Base-by-base conservation (phyloP, 306 rosid species). In the Amphicarpaea edgeworthii region DNA sequence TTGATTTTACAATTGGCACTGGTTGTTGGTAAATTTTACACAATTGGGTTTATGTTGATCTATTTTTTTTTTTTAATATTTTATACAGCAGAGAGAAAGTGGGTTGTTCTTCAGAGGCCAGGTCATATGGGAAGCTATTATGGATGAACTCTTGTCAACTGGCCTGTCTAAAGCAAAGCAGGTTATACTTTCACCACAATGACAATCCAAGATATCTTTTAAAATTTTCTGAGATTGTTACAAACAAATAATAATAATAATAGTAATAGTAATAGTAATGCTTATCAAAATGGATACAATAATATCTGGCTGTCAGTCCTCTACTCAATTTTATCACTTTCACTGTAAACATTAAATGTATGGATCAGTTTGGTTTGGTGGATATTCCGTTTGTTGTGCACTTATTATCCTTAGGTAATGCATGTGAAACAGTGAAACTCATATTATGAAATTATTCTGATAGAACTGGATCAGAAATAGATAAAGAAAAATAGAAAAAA, bases 31-130 rank as follows among this genome's bases (percentile, higher is more conserved):
- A 24, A 66, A 9, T 16, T 73, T 46, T 17, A 51, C 15, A 11
- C 34, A 19, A 49, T 69, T 69, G 11, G 41, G 55, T 75, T 70
- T 19, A 41, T 76, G 49, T 24, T 65, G 7, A 38, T 75, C 51
- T 68, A 8, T 12, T 75, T 60, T 8, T 17, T 75, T 75, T 61
- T 12, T 14, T 75, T n/a, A 8, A 66, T 45, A 66, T 57, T 74
- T 38, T 69, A 38, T 77, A 66, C 62, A 16, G 38, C 80, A 88
- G 93, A 78, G 78, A 76, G 93, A 87, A 73, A 68, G 77, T 20
- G 50, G 51, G 59, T 86, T 88, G 82, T 84, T 86, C 79, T 96
- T 96, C 84, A 89, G 99, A 87, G 99, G 99, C 70, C 96, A 96
- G 85, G 84, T 88, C 83, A 90, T 92, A 64, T 96, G 99, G 97